Base-by-base conservation (phyloP, 2,329 filamentous ascomycete species). In the Helotiales sp. region DNA sequence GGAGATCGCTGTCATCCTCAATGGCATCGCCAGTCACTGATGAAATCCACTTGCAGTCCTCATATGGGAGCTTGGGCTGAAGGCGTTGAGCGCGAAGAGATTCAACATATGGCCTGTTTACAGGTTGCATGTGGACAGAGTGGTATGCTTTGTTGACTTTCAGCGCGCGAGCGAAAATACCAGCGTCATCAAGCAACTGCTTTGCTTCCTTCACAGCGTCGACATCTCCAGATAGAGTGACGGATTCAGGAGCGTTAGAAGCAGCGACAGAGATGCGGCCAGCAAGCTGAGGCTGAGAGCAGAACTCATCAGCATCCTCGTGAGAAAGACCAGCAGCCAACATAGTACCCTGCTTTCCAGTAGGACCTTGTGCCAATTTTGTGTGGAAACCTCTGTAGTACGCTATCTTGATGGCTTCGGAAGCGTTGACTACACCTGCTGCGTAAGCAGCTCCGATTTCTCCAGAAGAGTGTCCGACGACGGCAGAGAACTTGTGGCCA, bases 401-500 rank as follows among this genome's bases (percentile, higher is more conserved):
- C 1, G 81, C 81, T 9, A 79, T 72, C 1, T 73, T 70, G 68
- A 73, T 67, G 7, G 75, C 74, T 30, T 71, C 68, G 1, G 63
- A 55, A 10, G 63, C 60, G 8, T 63, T 67, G 0, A 78, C 33
- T 15, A 67, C 65, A 3, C 72, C 74, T 2, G 74, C 66, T 0
- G 76, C 71, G 53, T 77, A 80, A 0, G 78, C 78, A 4, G 79
- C 79, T 1, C 66, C 77, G 27, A 81, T 79, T 57, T 81, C 79
- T 15, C 79, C 79, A 31, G 70, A 74, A 1, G 77, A 79, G 62
- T 81, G 79, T 2, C 79, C 77, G 2, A 74, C 69, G 0, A 79
- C 77, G 1, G 69, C 70, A 0, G 60, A 48, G 0, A 76, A 74
- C 5, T 55, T 64, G 24, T 80, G 66, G 1, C 72, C 73, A 67